Percentiles rank a stretch among this genome's conserved stretches.
phyloP scores from a whole-genome alignment of 257 asterid genomes.

The Scutellaria baicalensis region DNA sequence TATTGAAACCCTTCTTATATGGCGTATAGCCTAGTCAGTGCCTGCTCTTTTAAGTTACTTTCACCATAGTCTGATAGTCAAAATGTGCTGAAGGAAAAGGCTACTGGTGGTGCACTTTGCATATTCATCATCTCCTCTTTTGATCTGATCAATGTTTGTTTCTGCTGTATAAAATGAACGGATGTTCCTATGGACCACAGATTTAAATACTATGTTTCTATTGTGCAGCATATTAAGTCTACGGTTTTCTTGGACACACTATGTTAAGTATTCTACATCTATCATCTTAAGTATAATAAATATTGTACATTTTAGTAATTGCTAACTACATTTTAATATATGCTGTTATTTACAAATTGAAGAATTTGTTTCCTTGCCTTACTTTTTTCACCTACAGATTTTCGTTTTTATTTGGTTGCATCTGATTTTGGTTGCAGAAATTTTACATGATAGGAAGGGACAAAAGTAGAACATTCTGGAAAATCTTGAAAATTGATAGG shows the following conservation, averaged over 20 bases:
- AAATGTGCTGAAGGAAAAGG: constrained; percentile 1
- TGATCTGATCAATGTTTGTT: not conserved
- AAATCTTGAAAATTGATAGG: constrained; percentile 83
- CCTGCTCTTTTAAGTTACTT: not conserved
- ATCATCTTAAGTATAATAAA: not conserved
- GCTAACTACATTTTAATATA: not conserved
- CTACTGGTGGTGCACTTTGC: not conserved
- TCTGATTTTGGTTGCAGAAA: constrained; percentile 47
- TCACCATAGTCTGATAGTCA: not conserved
- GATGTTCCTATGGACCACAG: not conserved
- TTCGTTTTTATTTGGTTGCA: constrained; percentile 1
- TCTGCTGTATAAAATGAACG: not conserved
- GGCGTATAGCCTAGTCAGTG: not conserved
- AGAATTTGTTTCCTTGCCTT: not conserved
- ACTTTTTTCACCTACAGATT: not conserved
- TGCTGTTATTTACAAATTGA: not conserved
- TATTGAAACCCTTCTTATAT: not conserved
- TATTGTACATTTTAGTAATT: not conserved
- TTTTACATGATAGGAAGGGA: constrained; percentile 95
- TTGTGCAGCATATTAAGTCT: not conserved
- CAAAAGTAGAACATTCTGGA: constrained; percentile 83
- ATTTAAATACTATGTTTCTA: not conserved
- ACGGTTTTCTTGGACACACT: not conserved
- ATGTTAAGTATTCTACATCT: not conserved
- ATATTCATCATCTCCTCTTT: not conserved